Evolutionary conservation across 2,329 filamentous ascomycete genomes (phyloP).

Genomic region (Talaromyces sp.): DNA sequence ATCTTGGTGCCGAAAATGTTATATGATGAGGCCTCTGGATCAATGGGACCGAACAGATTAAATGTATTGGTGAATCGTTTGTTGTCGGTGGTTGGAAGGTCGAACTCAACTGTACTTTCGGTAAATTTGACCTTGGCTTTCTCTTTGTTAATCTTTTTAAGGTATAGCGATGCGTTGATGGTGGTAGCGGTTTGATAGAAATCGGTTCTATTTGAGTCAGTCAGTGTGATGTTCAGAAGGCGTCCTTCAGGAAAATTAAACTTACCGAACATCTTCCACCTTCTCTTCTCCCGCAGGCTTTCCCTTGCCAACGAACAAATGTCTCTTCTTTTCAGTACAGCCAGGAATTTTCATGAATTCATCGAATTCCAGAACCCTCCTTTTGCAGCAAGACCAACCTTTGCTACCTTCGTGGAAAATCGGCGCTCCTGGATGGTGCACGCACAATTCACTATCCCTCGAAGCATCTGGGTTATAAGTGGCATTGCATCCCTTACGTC

Average conservation of each 20-base stretch:
- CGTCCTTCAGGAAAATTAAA: slow-evolving; percentile 12
- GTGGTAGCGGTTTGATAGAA: slow-evolving; percentile 88
- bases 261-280: slow-evolving; percentile 71
- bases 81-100: slow-evolving; percentile 79
- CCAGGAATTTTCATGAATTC: slow-evolving; percentile 96
- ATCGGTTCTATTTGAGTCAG: slow-evolving; percentile 60
- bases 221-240: slow-evolving; percentile 7
- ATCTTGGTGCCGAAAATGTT: slow-evolving; percentile 87
- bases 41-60: slow-evolving; percentile 72
- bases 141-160: slow-evolving; percentile 93
- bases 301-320: slow-evolving; percentile 76
- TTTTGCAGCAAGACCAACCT: slow-evolving; percentile 95
- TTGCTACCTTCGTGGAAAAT: slow-evolving; percentile 99
- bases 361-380: slow-evolving; percentile 91
- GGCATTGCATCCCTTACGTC: slow-evolving; percentile 69
- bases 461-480: slow-evolving; percentile 59
- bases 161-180: slow-evolving; percentile 87
- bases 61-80: slow-evolving; percentile 77
- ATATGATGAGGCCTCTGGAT: slow-evolving; percentile 69
- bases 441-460: slow-evolving; percentile 71
- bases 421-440: slow-evolving; percentile 83
- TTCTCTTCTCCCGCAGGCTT: slow-evolving; percentile 70
- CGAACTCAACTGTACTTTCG: slow-evolving; percentile 63
- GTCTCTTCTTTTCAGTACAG: slow-evolving; percentile 75
- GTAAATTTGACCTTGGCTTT: slow-evolving; percentile 69